Percentiles rank a stretch among this genome's conserved stretches.
phyloP scores from a whole-genome alignment of 495 filamentous ascomycete species.

The Extremus antarcticus region DNA sequence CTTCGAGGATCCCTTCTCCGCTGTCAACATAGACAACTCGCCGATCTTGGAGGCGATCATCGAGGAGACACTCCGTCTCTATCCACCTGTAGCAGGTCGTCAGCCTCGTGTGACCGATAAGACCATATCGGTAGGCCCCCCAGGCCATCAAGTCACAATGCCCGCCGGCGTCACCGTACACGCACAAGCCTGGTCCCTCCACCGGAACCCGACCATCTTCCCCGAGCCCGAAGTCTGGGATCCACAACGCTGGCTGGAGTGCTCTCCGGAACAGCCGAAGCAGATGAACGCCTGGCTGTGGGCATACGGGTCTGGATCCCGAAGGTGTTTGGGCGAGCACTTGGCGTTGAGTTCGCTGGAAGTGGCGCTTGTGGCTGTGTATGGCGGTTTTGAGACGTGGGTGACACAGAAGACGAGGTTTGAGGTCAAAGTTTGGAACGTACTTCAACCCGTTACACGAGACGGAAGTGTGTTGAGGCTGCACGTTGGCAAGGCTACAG shows the following conservation, averaged over 20 bases:
- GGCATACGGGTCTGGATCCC: slow-evolving; percentile 70
- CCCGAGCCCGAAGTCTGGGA: slow-evolving; percentile 20
- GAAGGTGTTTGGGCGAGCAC: slow-evolving; percentile 72
- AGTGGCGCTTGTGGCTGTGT: slow-evolving; percentile 24
- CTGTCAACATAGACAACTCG: slow-evolving; percentile 44
- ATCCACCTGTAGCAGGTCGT: slow-evolving; percentile 60
- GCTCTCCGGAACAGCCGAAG: slow-evolving; percentile 17
- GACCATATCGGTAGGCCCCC: not conserved
- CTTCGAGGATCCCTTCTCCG: slow-evolving; percentile 30
- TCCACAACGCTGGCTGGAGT: slow-evolving; percentile 27
- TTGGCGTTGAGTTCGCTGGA: slow-evolving; percentile 51
- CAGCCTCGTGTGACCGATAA: slow-evolving; percentile 54
- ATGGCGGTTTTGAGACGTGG: slow-evolving; percentile 22
- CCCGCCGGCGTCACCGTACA: slow-evolving; percentile 53
- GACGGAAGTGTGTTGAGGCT: too few relatives aligned
- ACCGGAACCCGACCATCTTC: slow-evolving; percentile 42
- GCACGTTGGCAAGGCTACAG: not conserved
- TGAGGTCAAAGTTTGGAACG: not conserved
- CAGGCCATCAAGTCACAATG: slow-evolving; percentile 21
- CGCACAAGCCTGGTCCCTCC: slow-evolving; percentile 54
- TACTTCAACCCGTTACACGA: not conserved
- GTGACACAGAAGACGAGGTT: slow-evolving; percentile 25
- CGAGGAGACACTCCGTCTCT: slow-evolving; percentile 63
- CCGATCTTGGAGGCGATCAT: slow-evolving; percentile 63
- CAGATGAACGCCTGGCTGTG: slow-evolving; percentile 62